Base-by-base conservation (phyloP, 23 red algal genomes). In the Gracilaria domingensis region DNA sequence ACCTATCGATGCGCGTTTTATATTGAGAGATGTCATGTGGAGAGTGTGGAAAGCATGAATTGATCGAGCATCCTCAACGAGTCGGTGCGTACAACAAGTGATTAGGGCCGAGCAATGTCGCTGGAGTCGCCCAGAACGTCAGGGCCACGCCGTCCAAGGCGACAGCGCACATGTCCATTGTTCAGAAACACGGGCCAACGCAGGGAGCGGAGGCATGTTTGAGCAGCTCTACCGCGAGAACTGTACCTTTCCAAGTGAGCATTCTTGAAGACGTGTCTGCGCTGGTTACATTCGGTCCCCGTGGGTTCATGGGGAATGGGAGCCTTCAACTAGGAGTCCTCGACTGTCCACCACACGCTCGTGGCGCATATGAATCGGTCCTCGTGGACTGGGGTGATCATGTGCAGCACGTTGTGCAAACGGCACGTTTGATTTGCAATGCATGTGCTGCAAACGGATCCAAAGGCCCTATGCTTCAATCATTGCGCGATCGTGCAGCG, bases 261-360 rank as follows among this genome's bases (percentile, higher is more conserved):
- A 51, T 77, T 77, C 45, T 77, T 51, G 72, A 48, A 77, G 72
- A 77, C 72, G 72, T 77, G 72, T 77, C 72, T 77, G 30, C 42
- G 72, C 40, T 77, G 72, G 40, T 49, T 37, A 18, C 72, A 30
- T 28, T 26, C 1, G 72, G 72, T 51, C 69, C 69, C 69, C 69
- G 36, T 74, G 16, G n/a, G 23, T 49, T 49, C 18, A 37, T 28
- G 72, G 40, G 2, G 72, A 49, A 77, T 35, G 20, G 26, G 8
- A 26, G 42, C 40, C 16, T 28, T 50, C 72, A 77, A 26, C 30
- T 20, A 8, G 64, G 0, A 37, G 64, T 30, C 36, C 26, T 34
- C 64, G 18, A 69, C 64, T 69, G 32, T 69, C 64, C 32, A 69
- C 8, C 7, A 69, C 64, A 69, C 64, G 64, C 64, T 69, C 26